phyloP scores from a whole-genome alignment of 1,139 yeast genomes.

The Candida sojae region DNA sequence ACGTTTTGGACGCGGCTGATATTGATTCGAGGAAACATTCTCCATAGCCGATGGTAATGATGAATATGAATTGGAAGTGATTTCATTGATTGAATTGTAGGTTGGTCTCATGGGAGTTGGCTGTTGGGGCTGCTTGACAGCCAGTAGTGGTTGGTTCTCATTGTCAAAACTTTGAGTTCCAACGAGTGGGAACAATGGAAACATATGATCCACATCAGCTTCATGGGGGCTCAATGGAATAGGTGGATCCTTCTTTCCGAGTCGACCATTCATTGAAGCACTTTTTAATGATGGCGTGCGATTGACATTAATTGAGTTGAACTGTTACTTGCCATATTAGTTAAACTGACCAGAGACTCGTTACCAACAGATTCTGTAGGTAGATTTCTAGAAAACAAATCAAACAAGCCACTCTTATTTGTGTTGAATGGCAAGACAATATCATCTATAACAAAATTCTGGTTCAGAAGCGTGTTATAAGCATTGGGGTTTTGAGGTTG shows the following conservation, averaged over 20 bases:
- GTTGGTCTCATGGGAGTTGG: slow-evolving; percentile 13
- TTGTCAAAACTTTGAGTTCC: slow-evolving; percentile 47
- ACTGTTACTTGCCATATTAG: slow-evolving; percentile 5
- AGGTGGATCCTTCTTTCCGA: neutral
- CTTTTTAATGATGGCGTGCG: neutral
- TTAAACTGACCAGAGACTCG: neutral
- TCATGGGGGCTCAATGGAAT: slow-evolving; percentile 13
- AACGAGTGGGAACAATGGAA: slow-evolving; percentile 55
- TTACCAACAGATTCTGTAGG: slow-evolving; percentile 6
- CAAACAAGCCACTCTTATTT: slow-evolving; percentile 28
- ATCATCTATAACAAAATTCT: slow-evolving; percentile 36
- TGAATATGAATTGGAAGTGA: slow-evolving; percentile 4
- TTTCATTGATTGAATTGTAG: neutral
- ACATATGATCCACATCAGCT: slow-evolving; percentile 31
- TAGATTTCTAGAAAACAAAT: slow-evolving; percentile 23
- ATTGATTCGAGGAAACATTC: slow-evolving; percentile 14
- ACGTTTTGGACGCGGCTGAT: slow-evolving; percentile 34
- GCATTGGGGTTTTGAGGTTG: slow-evolving; percentile 3
- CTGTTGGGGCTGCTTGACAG: slow-evolving; percentile 13
- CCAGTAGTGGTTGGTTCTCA: slow-evolving; percentile 39
- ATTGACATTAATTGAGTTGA: slow-evolving; percentile 4
- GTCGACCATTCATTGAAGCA: neutral
- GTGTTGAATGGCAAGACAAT: slow-evolving; percentile 33
- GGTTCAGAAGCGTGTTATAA: slow-evolving; percentile 4
- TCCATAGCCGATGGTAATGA: slow-evolving; percentile 6